Evolutionary conservation across 805 yeast species (phyloP).

Genomic region (Henningerozyma blattae): DNA sequence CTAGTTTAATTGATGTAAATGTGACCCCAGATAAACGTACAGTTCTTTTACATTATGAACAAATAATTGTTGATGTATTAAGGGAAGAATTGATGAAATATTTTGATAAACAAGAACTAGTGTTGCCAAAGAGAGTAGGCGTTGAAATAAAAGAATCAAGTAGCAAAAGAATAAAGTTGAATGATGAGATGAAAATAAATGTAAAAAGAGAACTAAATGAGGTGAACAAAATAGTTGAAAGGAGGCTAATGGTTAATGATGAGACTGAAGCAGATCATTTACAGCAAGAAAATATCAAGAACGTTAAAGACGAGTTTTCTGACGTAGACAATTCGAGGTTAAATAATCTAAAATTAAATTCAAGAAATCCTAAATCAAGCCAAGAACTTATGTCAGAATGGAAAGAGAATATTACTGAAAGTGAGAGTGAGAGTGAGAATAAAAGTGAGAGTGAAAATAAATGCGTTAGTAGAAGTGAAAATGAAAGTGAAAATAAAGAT

Average conservation of each 20-base stretch:
- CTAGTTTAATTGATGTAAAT: conserved; percentile 60
- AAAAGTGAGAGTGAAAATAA: neutral
- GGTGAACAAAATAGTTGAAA: too few species aligned
- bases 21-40: conserved; percentile 86
- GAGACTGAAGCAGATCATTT: too few species aligned
- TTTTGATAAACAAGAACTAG: conserved; percentile 30
- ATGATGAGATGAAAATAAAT: too few species aligned
- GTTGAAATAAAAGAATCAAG: neutral
- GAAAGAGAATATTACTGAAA: neutral
- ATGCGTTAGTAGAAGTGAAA: neutral
- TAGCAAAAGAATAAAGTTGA: too few species aligned
- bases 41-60: conserved; percentile 57
- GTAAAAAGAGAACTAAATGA: too few species aligned
- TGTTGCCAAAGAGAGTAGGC: conserved; percentile 17
- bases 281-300: too few species aligned
- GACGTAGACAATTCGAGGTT: too few species aligned
- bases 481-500: neutral
- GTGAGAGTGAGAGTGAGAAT: neutral
- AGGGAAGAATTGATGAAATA: conserved; percentile 36
- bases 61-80: conserved; percentile 41
- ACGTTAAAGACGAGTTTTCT: too few species aligned
- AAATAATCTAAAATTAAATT: too few species aligned
- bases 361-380: neutral
- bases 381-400: neutral
- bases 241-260: too few species aligned